Evolutionary conservation across 768 basidiomycete genomes (phyloP), one percentile per base, ranked within the genome.

Genomic region (Lentinula guzmanii): DNA sequence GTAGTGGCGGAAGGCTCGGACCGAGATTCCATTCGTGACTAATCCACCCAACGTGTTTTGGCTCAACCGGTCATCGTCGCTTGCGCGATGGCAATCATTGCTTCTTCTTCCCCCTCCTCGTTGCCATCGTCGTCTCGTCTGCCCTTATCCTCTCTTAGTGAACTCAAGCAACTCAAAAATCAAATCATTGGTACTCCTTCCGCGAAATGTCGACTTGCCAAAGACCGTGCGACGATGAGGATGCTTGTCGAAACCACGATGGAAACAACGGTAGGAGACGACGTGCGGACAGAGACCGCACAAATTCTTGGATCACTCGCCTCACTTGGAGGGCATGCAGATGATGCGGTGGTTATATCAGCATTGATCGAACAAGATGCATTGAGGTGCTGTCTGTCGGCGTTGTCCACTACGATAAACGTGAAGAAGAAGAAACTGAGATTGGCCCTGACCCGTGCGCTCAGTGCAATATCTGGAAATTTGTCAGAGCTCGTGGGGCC

Each of bases 161-260:
- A 71, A 55, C 82, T 91, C 64, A 91, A 90, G 73, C 75, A 78
- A 62, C 79, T 84, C 62, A 91, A 91, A 73, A 92, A 92, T 70
- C 70, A 78, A 1, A 86, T 91, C 53, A 91, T 92, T 42, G 91
- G 91, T 1, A 93, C 91, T 63, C 90, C 89, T 0, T 81, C 84
- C 0, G 87, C 88, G 1, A 93, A 93, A 70, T 68, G 77, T 2
- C 70, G 79, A 13, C 72, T 90, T 1, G 83, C 85, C 0, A 72
- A 77, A 46, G 87, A 92, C 65, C 74, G 79, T 11, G 70, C 68
- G 2, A 85, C 86, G 67, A 74, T 92, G 16, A 75, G 77, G 64
- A 77, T 74, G 86, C 89, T 65, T 67, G 80, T 75, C 34, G 35
- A 21, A 15, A 35, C 28, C 7, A 33, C 39, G 8, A 28, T 77